These are phyloP conservation scores for Neurospora sp. DNA, from an alignment of 495 filamentous ascomycete species.

Conservation along the genomic window DNA sequence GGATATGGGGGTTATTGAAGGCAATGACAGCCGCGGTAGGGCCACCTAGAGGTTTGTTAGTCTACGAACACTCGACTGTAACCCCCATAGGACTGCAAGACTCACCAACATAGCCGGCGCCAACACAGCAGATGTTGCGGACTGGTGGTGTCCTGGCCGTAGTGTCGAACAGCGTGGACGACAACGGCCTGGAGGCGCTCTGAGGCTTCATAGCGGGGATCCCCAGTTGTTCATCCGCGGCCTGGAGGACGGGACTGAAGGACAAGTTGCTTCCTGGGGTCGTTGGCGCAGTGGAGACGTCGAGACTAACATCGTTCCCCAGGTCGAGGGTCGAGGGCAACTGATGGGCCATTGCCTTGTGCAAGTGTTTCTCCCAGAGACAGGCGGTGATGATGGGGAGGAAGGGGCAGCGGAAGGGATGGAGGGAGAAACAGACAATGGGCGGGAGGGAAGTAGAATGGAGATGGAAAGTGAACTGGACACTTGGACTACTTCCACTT, in stretches of 20 bases:
- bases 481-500: neutral
- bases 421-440: neutral
- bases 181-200: constrained; percentile 7
- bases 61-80: neutral
- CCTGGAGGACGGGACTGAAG: constrained; percentile 31
- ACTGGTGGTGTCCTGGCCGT: constrained; percentile 20
- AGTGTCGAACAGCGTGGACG: constrained; percentile 9
- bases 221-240: constrained; percentile 15
- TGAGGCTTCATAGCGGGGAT: constrained; percentile 6
- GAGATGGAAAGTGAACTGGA: neutral
- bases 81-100: neutral
- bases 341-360: neutral
- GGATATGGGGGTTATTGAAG: constrained; percentile 53
- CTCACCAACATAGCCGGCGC: constrained; percentile 21
- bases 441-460: too few relatives aligned
- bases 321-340: constrained; percentile 7
- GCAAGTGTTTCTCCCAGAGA: neutral
- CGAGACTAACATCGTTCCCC: constrained; percentile 10
- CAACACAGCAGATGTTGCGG: constrained; percentile 33
- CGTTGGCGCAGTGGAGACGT: constrained; percentile 40
- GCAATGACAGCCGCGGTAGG: constrained; percentile 67
- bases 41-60: constrained; percentile 39
- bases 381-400: neutral
- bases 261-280: constrained; percentile 41
- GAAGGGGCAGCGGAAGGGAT: neutral